phyloP scores from a whole-genome alignment of 1,139 yeast genomes.

The Pichia sp. region DNA sequence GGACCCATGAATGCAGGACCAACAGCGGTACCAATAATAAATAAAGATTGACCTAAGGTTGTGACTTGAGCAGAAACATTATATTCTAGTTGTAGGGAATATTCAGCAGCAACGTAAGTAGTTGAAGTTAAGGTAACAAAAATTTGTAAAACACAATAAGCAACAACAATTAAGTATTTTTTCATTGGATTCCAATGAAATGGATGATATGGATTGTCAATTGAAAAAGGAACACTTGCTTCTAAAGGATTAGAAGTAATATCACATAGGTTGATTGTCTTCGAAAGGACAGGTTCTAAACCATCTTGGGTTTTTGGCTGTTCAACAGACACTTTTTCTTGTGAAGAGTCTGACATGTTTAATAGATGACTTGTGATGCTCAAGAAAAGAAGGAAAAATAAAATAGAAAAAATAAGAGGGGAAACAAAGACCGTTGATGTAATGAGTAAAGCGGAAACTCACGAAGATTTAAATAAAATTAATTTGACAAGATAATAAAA shows the following conservation, averaged over 20 bases:
- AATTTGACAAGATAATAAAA: background rate
- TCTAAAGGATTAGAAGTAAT: constrained; percentile 25
- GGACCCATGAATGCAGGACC: constrained; percentile 70
- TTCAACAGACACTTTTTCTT: constrained; percentile 10
- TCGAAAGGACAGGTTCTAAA: constrained; percentile 14
- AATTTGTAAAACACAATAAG: constrained; percentile 27
- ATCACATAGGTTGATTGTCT: constrained; percentile 21
- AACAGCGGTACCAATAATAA: constrained; percentile 37
- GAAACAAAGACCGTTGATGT: too few species aligned
- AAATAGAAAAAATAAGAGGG: background rate
- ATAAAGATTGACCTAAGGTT: constrained; percentile 30
- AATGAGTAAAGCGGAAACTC: background rate
- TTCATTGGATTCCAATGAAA: constrained; percentile 24
- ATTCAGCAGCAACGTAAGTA: constrained; percentile 28
- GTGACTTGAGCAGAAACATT: constrained; percentile 26
- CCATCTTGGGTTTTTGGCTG: background rate
- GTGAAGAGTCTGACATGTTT: constrained; percentile 14
- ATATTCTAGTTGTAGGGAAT: constrained; percentile 22
- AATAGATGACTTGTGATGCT: background rate
- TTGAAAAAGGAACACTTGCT: constrained; percentile 22
- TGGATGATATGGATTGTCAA: constrained; percentile 29
- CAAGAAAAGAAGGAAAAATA: background rate
- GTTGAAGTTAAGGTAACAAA: constrained; percentile 29
- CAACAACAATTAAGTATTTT: constrained; percentile 22
- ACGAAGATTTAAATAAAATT: background rate